Base-by-base conservation (phyloP, 1,284 basidiomycete species). In the Afroboletus lepidellus region DNA sequence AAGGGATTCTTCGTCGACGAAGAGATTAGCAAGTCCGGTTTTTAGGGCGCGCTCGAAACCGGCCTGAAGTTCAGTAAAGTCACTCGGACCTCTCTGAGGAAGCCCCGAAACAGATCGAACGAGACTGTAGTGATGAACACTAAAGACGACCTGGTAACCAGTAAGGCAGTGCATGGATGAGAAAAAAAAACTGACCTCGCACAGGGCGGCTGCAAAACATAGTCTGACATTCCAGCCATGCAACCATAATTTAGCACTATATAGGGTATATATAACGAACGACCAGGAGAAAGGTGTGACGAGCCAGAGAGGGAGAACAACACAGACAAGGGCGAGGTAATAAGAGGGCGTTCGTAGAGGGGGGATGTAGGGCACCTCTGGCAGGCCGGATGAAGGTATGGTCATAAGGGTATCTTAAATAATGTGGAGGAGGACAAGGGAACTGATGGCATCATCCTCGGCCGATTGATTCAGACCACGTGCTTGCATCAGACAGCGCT, bases 301-400 rank as follows among this genome's bases (percentile, higher is more conserved):
- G 27, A 79, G 77, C 84, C 89, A 91, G 48, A 94, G 65, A 12
- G 85, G 83, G n/a, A 81, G 64, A 51, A 93, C 81, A 49, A 83
- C 63, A 48, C 76, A 60, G 55, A 85, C 54, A 41, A 90, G 69
- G 55, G 81, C 81, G 48, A 79, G 27, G 60, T 84, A 88, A 64
- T 81, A 90, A 13, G 79, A 80, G 38, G 68, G 55, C 36, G 73
- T 64, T 51, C 79, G 76, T 50, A 58, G 59, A 5, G 69, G 72
- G 7, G 65, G 62, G 0, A 65, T 62, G 38, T 65, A 60, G 29
- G 72, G 74, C 38, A 65, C 56, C 53, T 82, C 77, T 53, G 77
- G 63, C 34, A 72, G 64, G 57, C 77, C 74, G 44, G 53, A 12
- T 2, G 37, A 32, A 16, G 36, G 34, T 21, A 41, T 15, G 15